Percentiles rank a stretch among this genome's conserved stretches.
These are phyloP conservation scores for Thermomucor indicae-seudaticae DNA, from an alignment of 371 early-diverging fungal genomes.

Conservation along the genomic window DNA sequence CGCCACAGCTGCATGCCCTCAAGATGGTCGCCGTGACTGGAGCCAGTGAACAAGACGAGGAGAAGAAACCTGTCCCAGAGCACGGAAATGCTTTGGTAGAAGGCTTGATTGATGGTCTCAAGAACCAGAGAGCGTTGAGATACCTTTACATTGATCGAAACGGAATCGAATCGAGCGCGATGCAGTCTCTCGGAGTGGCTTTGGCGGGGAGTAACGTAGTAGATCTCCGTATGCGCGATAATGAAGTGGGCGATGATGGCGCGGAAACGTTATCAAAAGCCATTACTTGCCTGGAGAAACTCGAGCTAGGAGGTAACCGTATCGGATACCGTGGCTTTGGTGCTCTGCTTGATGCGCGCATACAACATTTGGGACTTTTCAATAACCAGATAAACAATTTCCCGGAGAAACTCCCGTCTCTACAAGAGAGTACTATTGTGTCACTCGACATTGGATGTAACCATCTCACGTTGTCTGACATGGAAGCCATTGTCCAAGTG, in stretches of 20 bases:
- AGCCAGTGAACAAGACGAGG: slow-evolving; percentile 11
- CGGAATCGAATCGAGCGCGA: slow-evolving; percentile 33
- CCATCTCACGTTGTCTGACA: slow-evolving; percentile 35
- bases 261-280: slow-evolving; percentile 29
- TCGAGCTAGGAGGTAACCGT: slow-evolving; percentile 51
- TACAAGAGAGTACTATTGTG: slow-evolving; percentile 23
- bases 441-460: slow-evolving; percentile 57
- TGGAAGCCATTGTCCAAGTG: slow-evolving; percentile 42
- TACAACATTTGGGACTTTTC: slow-evolving; percentile 49
- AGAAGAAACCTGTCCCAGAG: slow-evolving; percentile 14
- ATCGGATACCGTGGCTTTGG: slow-evolving; percentile 42
- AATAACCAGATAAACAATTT: slow-evolving; percentile 44
- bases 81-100: slow-evolving; percentile 45
- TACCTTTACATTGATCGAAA: slow-evolving; percentile 50
- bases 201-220: slow-evolving; percentile 17
- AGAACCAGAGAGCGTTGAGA: slow-evolving; percentile 26
- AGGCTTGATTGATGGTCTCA: slow-evolving; percentile 24
- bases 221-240: slow-evolving; percentile 46
- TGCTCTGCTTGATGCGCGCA: slow-evolving; percentile 24
- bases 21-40: slow-evolving; percentile 39
- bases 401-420: slow-evolving; percentile 30
- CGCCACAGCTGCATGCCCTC: slow-evolving; percentile 28
- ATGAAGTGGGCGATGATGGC: slow-evolving; percentile 50
- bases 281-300: slow-evolving; percentile 7
- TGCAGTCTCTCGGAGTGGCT: slow-evolving; percentile 18